Evolutionary conservation across 1,284 basidiomycete species (phyloP), one percentile per base, ranked within the genome.

Genomic region (Ganoderma resinaceum): DNA sequence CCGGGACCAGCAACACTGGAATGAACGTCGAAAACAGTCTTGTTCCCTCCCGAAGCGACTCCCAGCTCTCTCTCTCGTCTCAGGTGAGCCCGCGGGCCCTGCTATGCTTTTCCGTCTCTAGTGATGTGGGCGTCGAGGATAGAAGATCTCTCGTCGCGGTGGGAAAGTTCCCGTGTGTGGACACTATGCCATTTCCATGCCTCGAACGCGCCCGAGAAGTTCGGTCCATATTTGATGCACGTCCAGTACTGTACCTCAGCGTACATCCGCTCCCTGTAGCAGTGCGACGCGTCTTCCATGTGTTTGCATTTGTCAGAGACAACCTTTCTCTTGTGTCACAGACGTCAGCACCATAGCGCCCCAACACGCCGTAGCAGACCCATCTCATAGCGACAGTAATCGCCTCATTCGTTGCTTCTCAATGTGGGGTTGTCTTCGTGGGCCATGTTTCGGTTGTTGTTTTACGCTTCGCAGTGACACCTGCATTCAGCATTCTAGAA

Each of bases 11-110:
- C 29, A 38, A 38, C 53, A 38, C 33, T 40, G 20, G 12, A n/a
- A 57, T 57, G 60, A 35, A 38, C 3, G 7, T 31, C 18, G 63
- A 62, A 20, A 60, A 64, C 20, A 29, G n/a, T 12, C 37, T 57
- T 26, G 58, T 70, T 35, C 71, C 71, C 12, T 62, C 68, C 20
- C 66, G 68, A 14, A 66, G 62, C 52, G 64, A n/a, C 1, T 72
- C 71, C 0, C 59, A 59, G 20, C 43, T 49, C 16, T 72, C 70
- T 5, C 42, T 68, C 1, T 55, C 62, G 0, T 72, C 71, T 8
- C 71, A 72, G 65, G 71, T 72, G 49, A 49, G 70, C 57, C n/a
- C 33, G 11, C n/a, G 20, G 8, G 20, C 23, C 7, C 20, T 58
- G 12, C 9, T 8, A 11, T 58, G 8, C 46, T 26, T 7, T 5